Evolutionary conservation across 2,329 filamentous ascomycete species (phyloP).

Genomic region (Mollisia scopiformis): DNA sequence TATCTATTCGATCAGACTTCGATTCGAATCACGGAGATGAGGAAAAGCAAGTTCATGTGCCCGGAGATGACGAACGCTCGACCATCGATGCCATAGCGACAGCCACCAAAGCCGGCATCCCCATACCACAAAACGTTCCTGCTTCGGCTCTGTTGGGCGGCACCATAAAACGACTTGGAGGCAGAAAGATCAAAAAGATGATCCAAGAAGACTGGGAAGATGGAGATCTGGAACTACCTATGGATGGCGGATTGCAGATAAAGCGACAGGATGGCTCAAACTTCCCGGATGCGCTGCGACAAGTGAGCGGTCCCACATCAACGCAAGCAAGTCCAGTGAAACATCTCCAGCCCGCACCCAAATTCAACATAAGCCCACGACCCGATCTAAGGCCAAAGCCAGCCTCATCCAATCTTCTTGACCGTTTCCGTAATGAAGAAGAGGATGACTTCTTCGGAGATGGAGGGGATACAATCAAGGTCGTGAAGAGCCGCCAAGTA

Average conservation of each 20-base stretch:
- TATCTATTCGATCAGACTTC: conserved; percentile 81
- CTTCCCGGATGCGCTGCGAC: conserved; percentile 70
- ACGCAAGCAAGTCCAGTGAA: conserved; percentile 56
- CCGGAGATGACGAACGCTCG: conserved; percentile 82
- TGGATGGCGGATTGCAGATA: conserved; percentile 62
- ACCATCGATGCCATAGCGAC: conserved; percentile 85
- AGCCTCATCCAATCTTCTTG: conserved; percentile 51
- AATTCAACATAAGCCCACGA: conserved; percentile 32
- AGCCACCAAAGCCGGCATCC: conserved; percentile 87
- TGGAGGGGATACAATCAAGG: conserved; percentile 68
- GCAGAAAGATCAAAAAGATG: conserved; percentile 70
- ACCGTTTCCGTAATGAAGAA: conserved; percentile 65
- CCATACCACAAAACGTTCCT: conserved; percentile 83
- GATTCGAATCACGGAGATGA: conserved; percentile 78
- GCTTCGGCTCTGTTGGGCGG: conserved; percentile 89
- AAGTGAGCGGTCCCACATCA: conserved; percentile 54
- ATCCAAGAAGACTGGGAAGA: conserved; percentile 83
- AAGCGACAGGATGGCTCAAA: conserved; percentile 62
- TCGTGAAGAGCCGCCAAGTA: conserved; percentile 59
- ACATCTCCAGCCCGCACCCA: conserved; percentile 38
- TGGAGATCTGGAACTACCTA: conserved; percentile 72
- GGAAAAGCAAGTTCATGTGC: conserved; percentile 84
- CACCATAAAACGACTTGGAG: conserved; percentile 87
- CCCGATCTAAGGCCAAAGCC: conserved; percentile 29
- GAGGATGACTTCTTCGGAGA: conserved; percentile 68